Conservation (phyloP, 768 basidiomycete genomes). For the Peribolospora baueri region DNA sequence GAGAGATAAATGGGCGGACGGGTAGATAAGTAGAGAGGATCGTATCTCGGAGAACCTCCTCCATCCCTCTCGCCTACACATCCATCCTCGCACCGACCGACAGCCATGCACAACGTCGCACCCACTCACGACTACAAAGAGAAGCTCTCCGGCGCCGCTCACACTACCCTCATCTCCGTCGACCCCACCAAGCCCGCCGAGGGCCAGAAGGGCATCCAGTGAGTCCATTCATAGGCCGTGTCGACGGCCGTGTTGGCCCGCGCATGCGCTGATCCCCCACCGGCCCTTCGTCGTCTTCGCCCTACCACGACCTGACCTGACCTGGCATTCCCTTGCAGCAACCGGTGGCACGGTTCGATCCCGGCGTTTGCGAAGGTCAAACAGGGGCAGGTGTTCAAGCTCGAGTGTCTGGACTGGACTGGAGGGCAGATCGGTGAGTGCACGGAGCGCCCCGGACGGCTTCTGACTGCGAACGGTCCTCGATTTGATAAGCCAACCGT, state of each 20-base stretch:
- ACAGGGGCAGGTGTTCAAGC: constrained; percentile 38
- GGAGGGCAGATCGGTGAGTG: constrained; percentile 35
- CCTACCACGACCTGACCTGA: neutral
- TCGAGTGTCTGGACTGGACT: constrained; percentile 50
- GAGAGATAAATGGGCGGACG: too few species aligned
- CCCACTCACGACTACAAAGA: too few species aligned
- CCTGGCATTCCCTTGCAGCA: constrained; percentile 16
- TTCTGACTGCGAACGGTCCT: too few species aligned
- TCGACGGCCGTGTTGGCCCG: constrained; percentile 19
- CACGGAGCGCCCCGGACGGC: neutral
- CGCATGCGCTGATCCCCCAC: constrained; percentile 34
- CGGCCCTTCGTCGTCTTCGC: neutral
- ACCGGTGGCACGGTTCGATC: constrained; percentile 27
- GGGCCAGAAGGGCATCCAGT: constrained; percentile 30
- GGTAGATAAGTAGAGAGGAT: too few species aligned
- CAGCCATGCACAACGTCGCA: too few species aligned
- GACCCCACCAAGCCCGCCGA: constrained; percentile 39
- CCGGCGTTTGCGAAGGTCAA: constrained; percentile 38
- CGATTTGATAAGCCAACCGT: neutral
- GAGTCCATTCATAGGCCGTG: neutral
- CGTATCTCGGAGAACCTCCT: too few species aligned
- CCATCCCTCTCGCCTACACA: too few species aligned
- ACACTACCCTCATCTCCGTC: constrained; percentile 37
- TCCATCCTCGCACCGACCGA: too few species aligned
- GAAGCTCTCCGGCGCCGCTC: constrained; percentile 11